Percentiles rank a stretch among this genome's conserved stretches.
phyloP scores from a whole-genome alignment of 495 filamentous ascomycete genomes.

The Jackrogersella multiformis region DNA sequence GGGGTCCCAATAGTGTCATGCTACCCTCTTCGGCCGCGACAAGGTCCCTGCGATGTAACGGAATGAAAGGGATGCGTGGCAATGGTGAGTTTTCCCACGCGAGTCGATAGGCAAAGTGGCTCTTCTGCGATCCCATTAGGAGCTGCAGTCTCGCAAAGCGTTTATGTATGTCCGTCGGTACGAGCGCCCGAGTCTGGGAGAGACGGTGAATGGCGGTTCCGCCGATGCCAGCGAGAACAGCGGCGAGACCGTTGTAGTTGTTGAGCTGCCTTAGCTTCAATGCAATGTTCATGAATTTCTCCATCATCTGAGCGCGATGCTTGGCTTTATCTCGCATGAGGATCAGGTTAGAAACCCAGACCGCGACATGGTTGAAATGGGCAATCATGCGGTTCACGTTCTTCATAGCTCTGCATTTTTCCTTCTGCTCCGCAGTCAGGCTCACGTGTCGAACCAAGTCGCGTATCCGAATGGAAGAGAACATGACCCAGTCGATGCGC shows the following conservation, averaged over 20 bases:
- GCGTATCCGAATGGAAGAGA: conserved; percentile 92
- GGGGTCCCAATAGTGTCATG: conserved; percentile 80
- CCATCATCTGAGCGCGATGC: conserved; percentile 86
- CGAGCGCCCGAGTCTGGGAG: conserved; percentile 78
- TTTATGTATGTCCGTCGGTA: conserved; percentile 73
- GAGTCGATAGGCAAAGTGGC: conserved; percentile 91
- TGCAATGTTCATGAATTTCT: conserved; percentile 92
- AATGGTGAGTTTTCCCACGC: conserved; percentile 95
- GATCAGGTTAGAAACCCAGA: conserved; percentile 90
- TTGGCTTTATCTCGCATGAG: conserved; percentile 95
- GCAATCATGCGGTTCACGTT: conserved; percentile 93
- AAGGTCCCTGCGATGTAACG: conserved; percentile 88
- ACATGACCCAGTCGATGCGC: conserved; percentile 96
- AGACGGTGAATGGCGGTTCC: conserved; percentile 88
- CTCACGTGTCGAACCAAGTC: conserved; percentile 93
- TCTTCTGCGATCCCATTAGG: conserved; percentile 90
- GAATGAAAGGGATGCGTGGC: conserved; percentile 91
- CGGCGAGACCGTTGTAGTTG: conserved; percentile 95
- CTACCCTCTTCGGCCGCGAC: conserved; percentile 94
- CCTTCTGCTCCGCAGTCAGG: conserved; percentile 73
- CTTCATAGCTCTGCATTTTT: conserved; percentile 79
- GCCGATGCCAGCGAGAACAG: conserved; percentile 92
- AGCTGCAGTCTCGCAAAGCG: conserved; percentile 89
- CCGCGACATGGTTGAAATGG: conserved; percentile 95
- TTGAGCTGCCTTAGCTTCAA: conserved; percentile 87